Evolutionary conservation across 2,329 filamentous ascomycete genomes (phyloP).

Genomic region (Aspergillus unguis): DNA sequence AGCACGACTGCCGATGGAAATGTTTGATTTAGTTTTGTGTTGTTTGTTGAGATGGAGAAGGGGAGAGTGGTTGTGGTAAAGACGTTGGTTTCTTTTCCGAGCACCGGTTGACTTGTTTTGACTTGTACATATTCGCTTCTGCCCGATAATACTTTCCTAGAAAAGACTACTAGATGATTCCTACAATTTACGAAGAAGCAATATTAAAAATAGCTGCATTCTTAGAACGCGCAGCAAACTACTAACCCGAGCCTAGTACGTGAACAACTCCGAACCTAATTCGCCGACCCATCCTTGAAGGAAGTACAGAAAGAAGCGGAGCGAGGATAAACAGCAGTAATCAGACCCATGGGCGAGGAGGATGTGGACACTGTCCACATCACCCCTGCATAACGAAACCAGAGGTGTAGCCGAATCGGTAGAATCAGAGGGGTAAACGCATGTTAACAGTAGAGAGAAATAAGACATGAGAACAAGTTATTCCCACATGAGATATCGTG

Average conservation of each 20-base stretch:
- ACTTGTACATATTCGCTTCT: constrained; percentile 8
- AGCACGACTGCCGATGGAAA: constrained; percentile 24
- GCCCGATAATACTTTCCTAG: background rate
- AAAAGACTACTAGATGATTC: background rate
- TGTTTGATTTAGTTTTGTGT: constrained; percentile 17
- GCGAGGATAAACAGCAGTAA: constrained; percentile 11
- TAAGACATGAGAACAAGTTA: background rate
- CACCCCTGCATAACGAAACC: constrained; percentile 9
- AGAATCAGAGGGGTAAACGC: background rate
- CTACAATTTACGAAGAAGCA: background rate
- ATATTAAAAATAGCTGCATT: constrained; percentile 16
- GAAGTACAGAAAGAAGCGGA: constrained; percentile 21
- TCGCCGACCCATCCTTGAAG: constrained; percentile 32
- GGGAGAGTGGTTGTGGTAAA: background rate
- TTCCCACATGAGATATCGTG: too few relatives aligned
- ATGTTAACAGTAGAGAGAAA: background rate
- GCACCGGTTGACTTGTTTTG: background rate
- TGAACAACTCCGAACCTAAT: constrained; percentile 26
- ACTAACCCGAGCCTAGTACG: constrained; percentile 11
- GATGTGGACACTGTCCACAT: background rate
- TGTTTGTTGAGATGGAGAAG: background rate
- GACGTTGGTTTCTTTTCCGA: background rate
- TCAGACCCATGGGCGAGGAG: constrained; percentile 11
- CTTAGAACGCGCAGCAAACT: constrained; percentile 21
- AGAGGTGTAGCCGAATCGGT: constrained; percentile 6